Conservation (phyloP, 495 filamentous ascomycete genomes). For the Opeltia flavorubescens region DNA sequence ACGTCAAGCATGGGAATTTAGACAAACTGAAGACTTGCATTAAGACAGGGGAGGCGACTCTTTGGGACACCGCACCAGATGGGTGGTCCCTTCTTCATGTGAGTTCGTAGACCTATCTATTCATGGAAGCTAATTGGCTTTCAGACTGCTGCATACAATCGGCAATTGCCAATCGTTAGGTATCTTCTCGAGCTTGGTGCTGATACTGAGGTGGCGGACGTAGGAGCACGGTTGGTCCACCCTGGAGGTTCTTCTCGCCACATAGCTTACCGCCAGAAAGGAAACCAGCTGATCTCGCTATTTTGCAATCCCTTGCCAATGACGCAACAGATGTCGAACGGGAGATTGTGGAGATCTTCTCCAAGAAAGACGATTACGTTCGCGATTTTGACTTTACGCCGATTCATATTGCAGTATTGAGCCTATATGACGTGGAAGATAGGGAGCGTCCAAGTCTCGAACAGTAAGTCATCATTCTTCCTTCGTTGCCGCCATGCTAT, state of each 20-base stretch:
- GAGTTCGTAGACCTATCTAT: background rate
- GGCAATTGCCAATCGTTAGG: constrained; percentile 6
- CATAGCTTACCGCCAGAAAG: background rate
- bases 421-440: constrained; percentile 8
- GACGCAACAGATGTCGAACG: constrained; percentile 3
- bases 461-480: constrained; percentile 1
- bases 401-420: constrained; percentile 6
- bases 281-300: constrained; percentile 7
- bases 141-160: constrained; percentile 6
- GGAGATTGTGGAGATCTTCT: constrained; percentile 8
- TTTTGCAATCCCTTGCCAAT: constrained; percentile 4
- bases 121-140: background rate
- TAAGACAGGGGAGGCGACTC: constrained; percentile 4
- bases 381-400: constrained; percentile 7
- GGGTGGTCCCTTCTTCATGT: constrained; percentile 12
- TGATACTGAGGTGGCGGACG: constrained; percentile 5
- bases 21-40: constrained; percentile 6
- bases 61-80: constrained; percentile 9
- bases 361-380: constrained; percentile 8
- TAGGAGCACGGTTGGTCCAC: constrained; percentile 3
- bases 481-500: background rate
- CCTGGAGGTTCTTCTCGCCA: background rate
- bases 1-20: constrained; percentile 7
- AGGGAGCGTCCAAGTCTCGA: constrained; percentile 5
- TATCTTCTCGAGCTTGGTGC: constrained; percentile 4